Evolutionary conservation across 805 yeast genomes (phyloP).

Genomic region (Saccharomycopsis sp.): DNA sequence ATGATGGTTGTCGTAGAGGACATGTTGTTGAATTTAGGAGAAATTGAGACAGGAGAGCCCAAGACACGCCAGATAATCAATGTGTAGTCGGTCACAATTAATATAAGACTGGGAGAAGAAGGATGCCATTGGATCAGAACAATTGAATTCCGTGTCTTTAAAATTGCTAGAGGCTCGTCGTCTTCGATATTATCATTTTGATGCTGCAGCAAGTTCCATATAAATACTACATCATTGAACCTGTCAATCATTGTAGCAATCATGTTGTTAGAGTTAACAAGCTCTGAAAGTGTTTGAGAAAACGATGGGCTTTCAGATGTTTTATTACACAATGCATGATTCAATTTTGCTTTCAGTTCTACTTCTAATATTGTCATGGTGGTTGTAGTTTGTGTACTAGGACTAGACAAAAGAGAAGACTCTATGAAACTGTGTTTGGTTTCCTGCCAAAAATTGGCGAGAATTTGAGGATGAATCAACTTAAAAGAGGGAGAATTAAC

Average conservation of each 20-base stretch:
- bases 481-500: not conserved
- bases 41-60: not conserved
- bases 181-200: not conserved
- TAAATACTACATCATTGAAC: not conserved
- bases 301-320: not conserved
- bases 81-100: slow-evolving; percentile 6
- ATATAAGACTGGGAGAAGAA: slow-evolving; percentile 2
- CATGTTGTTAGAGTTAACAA: slow-evolving; percentile 9
- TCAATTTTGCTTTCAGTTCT: not conserved
- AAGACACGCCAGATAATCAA: slow-evolving; percentile 12
- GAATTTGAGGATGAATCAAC: not conserved
- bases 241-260: not conserved
- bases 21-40: not conserved
- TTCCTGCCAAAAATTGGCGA: not conserved
- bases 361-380: not conserved
- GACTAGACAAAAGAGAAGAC: not conserved
- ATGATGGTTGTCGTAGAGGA: not conserved
- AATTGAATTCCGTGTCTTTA: not conserved
- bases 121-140: slow-evolving; percentile 15
- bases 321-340: not conserved
- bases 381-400: not conserved
- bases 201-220: not conserved
- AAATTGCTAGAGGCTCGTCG: not conserved
- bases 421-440: not conserved
- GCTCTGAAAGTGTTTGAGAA: not conserved